phyloP scores from a whole-genome alignment of 176 grass and related monocot species.

The Ensete ventricosum region DNA sequence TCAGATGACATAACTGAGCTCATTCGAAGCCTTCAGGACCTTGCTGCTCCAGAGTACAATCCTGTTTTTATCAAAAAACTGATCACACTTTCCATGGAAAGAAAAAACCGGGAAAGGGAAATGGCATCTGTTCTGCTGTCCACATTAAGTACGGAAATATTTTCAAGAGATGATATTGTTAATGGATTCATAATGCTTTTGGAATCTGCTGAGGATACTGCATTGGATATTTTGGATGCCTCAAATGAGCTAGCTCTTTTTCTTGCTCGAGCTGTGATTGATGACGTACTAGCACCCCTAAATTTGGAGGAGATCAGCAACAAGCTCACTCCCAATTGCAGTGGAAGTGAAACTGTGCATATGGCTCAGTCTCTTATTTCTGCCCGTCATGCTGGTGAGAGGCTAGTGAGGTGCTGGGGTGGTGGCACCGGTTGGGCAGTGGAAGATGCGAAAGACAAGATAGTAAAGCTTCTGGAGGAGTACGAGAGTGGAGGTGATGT shows the following conservation, averaged over 20 bases:
- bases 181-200: slow-evolving; percentile 34
- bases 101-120: slow-evolving; percentile 88
- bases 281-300: slow-evolving; percentile 69
- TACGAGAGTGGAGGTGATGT: no score
- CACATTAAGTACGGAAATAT: slow-evolving; percentile 68
- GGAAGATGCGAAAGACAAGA: slow-evolving; percentile 86
- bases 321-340: slow-evolving; percentile 62
- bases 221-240: slow-evolving; percentile 14
- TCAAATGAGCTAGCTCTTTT: slow-evolving; percentile 76
- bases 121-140: slow-evolving; percentile 23
- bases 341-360: slow-evolving; percentile 54
- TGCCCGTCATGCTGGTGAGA: no score
- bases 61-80: slow-evolving; percentile 83
- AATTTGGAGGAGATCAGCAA: slow-evolving; percentile 77
- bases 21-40: slow-evolving; percentile 63
- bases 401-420: no score
- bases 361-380: slow-evolving; percentile 64
- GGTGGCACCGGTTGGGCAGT: slow-evolving; percentile 39
- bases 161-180: slow-evolving; percentile 71
- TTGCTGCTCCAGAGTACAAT: slow-evolving; percentile 57
- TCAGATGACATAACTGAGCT: slow-evolving; percentile 84
- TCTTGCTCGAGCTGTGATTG: slow-evolving; percentile 78
- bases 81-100: slow-evolving; percentile 78
- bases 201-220: no score
- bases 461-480: slow-evolving; percentile 59